Evolutionary conservation across 495 filamentous ascomycete species (phyloP).

Genomic region (Penicillium mononematosum): DNA sequence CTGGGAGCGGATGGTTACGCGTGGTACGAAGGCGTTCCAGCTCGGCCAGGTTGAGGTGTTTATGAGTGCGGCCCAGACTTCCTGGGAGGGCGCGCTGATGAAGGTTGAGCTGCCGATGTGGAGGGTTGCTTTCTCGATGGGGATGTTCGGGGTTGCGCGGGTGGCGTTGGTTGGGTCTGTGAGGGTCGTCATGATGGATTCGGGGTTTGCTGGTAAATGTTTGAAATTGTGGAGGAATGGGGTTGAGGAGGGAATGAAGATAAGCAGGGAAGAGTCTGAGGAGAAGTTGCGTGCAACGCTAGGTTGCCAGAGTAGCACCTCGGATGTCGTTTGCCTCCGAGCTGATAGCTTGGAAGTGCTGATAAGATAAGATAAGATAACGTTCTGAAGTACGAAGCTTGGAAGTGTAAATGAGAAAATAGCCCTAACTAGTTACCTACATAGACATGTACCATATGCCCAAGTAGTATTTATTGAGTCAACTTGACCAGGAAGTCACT

Average conservation of each 20-base stretch:
- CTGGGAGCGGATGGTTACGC: constrained; percentile 42
- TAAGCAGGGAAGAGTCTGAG: not conserved
- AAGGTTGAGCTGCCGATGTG: constrained; percentile 36
- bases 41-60: constrained; percentile 44
- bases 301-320: not conserved
- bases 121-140: constrained; percentile 28
- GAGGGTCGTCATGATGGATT: constrained; percentile 18
- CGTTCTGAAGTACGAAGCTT: not conserved
- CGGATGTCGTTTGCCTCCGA: constrained; percentile 8
- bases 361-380: constrained; percentile 7
- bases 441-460: too few relatives aligned
- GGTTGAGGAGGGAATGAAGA: not conserved
- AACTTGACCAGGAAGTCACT: too few relatives aligned
- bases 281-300: not conserved
- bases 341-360: constrained; percentile 2
- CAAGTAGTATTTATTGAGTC: too few relatives aligned
- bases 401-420: too few relatives aligned
- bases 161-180: constrained; percentile 25
- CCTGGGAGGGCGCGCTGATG: constrained; percentile 33
- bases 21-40: constrained; percentile 47
- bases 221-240: not conserved
- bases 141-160: constrained; percentile 38
- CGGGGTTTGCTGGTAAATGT: not conserved
- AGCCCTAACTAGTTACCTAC: too few relatives aligned
- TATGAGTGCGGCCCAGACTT: constrained; percentile 38